A percentile compares a stretch with the other conserved stretches of the same genome.
Conservation (phyloP, 108 stramenopile species). For the Cyclotella atomus region DNA sequence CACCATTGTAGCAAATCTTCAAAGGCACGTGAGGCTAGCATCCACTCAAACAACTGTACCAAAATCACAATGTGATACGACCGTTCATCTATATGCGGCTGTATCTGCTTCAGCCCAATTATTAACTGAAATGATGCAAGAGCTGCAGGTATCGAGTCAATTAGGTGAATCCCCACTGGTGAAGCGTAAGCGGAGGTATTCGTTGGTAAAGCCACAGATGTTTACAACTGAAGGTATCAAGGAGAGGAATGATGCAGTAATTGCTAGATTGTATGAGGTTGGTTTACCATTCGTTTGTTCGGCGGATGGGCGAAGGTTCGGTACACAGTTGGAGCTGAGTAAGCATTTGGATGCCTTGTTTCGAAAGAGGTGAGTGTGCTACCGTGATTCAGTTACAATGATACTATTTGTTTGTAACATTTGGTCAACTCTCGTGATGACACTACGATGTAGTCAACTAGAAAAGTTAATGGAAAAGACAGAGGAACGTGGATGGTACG, state of each 20-base stretch:
- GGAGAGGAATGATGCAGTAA: slow-evolving; percentile 69
- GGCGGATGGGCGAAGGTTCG: slow-evolving; percentile 79
- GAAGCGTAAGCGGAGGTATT: slow-evolving; percentile 27
- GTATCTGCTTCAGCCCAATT: slow-evolving; percentile 49
- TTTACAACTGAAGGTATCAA: slow-evolving; percentile 86
- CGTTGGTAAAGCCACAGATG: slow-evolving; percentile 32
- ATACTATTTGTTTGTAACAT: neutral
- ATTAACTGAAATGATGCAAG: slow-evolving; percentile 41
- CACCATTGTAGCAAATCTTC: slow-evolving; percentile 60
- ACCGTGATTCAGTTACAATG: neutral
- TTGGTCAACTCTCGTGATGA: too few species aligned
- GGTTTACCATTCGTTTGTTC: slow-evolving; percentile 85
- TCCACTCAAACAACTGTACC: slow-evolving; percentile 32
- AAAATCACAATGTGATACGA: slow-evolving; percentile 33
- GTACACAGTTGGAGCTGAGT: slow-evolving; percentile 74
- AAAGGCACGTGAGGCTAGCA: slow-evolving; percentile 52
- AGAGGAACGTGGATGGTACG: slow-evolving; percentile 89
- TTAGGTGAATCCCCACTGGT: neutral
- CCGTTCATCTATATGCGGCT: slow-evolving; percentile 43
- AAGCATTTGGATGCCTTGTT: slow-evolving; percentile 81
- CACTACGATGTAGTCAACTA: slow-evolving; percentile 66
- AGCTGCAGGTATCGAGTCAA: slow-evolving; percentile 15
- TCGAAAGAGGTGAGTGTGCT: slow-evolving; percentile 49
- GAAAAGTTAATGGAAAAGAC: slow-evolving; percentile 77
- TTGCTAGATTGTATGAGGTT: slow-evolving; percentile 76